phyloP scores from a whole-genome alignment of 352 stramenopile species.

The Aphanomyces invadans region DNA sequence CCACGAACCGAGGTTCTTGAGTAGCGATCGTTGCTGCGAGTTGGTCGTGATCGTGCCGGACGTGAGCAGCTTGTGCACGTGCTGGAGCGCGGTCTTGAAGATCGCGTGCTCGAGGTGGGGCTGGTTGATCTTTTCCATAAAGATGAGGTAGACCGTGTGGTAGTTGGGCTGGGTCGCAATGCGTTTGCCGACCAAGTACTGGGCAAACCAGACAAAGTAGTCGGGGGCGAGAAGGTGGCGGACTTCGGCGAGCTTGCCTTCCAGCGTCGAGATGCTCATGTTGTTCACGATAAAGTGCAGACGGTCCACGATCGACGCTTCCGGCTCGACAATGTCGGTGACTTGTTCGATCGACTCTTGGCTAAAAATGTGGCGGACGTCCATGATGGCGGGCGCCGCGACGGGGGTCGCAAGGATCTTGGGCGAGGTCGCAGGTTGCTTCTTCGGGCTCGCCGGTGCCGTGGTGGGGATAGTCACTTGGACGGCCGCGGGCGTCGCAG shows the following conservation, averaged over 20 bases:
- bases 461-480: neutral
- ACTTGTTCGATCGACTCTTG: slow-evolving; percentile 49
- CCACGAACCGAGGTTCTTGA: slow-evolving; percentile 99
- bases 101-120: slow-evolving; percentile 91
- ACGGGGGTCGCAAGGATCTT: neutral
- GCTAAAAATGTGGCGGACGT: slow-evolving; percentile 81
- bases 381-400: slow-evolving; percentile 44
- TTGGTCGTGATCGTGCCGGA: slow-evolving; percentile 98
- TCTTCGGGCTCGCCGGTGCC: slow-evolving; percentile 11
- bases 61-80: slow-evolving; percentile 94
- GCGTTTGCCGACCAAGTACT: slow-evolving; percentile 98
- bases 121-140: slow-evolving; percentile 95
- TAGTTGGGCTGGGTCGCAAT: slow-evolving; percentile 99
- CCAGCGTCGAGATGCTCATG: slow-evolving; percentile 95
- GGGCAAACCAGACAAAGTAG: slow-evolving; percentile 96
- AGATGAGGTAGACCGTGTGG: slow-evolving; percentile 95
- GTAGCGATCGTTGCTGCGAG: slow-evolving; percentile 93
- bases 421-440: neutral
- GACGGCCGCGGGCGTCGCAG: neutral
- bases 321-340: slow-evolving; percentile 57
- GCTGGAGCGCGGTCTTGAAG: slow-evolving; percentile 90
- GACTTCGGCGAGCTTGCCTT: slow-evolving; percentile 94
- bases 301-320: slow-evolving; percentile 88
- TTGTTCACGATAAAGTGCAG: slow-evolving; percentile 99
- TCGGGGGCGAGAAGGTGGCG: slow-evolving; percentile 89